Evolutionary conservation across 441 rosid species (phyloP), one percentile per base, ranked within the genome.

Genomic region (Daphne laureola): DNA sequence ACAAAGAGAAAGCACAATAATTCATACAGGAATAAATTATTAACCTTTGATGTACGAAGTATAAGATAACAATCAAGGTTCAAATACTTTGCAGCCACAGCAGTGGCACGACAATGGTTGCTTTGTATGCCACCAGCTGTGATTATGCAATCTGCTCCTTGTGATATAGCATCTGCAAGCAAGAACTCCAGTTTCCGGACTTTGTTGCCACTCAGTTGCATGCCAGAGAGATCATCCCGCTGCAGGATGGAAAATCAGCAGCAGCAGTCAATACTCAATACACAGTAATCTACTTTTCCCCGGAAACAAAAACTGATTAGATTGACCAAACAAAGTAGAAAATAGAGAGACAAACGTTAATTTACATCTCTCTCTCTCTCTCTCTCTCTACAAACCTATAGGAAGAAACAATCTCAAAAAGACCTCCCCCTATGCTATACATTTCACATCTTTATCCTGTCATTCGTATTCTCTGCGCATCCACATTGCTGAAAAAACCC

Each of bases 141-240:
- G 55, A 89, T 74, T 46, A 89, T 67, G 25, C 92, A 82, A 50
- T 92, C 96, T 21, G 98, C 94, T 17, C 91, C 79, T 60, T 78
- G 78, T 13, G 78, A 80, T 53, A 89, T 81, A 4, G 96, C 98
- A 49, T 92, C 94, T 0, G 96, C 96, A 81, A 92, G 54, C 44
- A 92, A 68, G 67, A 92, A 92, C 57, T 92, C 97, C 65, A 92
- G 68, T 59, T 92, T 92, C 52, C 96, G 69, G 17, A 86, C 96
- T 72, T 92, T 92, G 73, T 92, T 92, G 7, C 97, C 98, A 45
- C 98, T 92, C 86, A 92, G 26, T 72, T 92, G 90, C 97, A 92
- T 81, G 13, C 97, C 98, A 0, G 97, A 78, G 12, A 86, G 75
- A 46, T 89, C 97, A 67, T 89, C 98, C 1, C 92, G 82, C 97